These are phyloP conservation scores for Aleurites moluccanus DNA, from an alignment of 441 rosid genomes.

Conservation along the genomic window DNA sequence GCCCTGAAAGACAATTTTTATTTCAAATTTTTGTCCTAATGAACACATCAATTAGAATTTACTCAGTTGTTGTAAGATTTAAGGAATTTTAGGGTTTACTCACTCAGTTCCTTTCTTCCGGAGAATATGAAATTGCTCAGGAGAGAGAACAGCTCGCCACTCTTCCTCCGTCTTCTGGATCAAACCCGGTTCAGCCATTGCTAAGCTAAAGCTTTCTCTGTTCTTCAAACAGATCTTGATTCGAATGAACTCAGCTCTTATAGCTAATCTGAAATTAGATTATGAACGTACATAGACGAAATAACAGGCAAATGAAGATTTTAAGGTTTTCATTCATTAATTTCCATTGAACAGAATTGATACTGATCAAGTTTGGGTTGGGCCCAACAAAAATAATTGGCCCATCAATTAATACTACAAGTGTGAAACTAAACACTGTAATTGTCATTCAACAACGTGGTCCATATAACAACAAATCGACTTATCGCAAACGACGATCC, in stretches of 20 bases:
- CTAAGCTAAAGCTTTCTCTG: neutral
- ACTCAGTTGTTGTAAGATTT: neutral
- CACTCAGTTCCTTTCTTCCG: conserved; percentile 68
- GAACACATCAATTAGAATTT: neutral
- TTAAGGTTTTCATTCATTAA: too few relatives aligned
- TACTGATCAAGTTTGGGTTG: neutral
- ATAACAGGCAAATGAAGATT: neutral
- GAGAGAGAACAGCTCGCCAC: conserved; percentile 61
- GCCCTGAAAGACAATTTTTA: neutral
- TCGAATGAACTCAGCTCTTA: neutral
- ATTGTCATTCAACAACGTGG: too few relatives aligned
- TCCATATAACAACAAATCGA: too few relatives aligned
- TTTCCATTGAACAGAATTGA: too few relatives aligned
- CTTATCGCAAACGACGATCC: neutral
- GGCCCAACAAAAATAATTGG: neutral
- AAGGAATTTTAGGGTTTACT: conserved; percentile 31
- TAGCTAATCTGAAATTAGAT: too few relatives aligned
- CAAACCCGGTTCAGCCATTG: conserved; percentile 13
- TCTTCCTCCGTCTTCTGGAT: conserved; percentile 55
- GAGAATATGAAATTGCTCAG: conserved; percentile 62
- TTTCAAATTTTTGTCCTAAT: neutral
- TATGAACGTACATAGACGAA: conserved; percentile 13
- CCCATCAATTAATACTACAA: neutral
- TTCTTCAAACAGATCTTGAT: neutral
- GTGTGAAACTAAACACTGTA: too few relatives aligned